phyloP scores from a whole-genome alignment of 108 stramenopile genomes.

The Craspedostauros australis region DNA sequence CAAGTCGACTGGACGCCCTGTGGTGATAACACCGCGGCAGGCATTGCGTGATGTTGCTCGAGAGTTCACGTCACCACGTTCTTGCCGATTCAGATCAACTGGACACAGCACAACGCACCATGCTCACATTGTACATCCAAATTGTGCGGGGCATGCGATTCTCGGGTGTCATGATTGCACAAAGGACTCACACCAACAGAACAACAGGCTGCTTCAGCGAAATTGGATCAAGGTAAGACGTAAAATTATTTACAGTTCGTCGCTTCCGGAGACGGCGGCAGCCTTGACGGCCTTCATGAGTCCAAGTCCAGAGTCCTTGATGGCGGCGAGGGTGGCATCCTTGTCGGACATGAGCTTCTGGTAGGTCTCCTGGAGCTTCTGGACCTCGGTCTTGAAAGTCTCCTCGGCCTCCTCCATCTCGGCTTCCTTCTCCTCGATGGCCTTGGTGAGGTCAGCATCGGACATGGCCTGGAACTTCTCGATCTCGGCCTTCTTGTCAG shows the following conservation, averaged over 20 bases:
- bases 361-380: conserved; percentile 68
- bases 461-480: conserved; percentile 61
- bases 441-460: conserved; percentile 37
- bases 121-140: too few relatives aligned
- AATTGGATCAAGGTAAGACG: too few relatives aligned
- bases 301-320: conserved; percentile 81
- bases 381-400: conserved; percentile 58
- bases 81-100: too few relatives aligned
- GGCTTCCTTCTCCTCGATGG: conserved; percentile 63
- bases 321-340: conserved; percentile 60
- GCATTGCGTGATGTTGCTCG: too few relatives aligned
- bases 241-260: conserved; percentile 50
- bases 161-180: too few relatives aligned
- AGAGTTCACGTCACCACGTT: too few relatives aligned
- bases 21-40: too few relatives aligned
- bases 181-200: too few relatives aligned
- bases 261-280: conserved; percentile 30
- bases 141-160: too few relatives aligned
- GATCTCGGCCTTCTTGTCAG: conserved; percentile 61
- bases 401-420: conserved; percentile 60
- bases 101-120: too few relatives aligned
- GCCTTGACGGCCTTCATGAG: conserved; percentile 86
- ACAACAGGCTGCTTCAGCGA: too few relatives aligned
- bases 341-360: conserved; percentile 51
- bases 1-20: too few relatives aligned